Base-by-base conservation (phyloP, 805 yeast species). In the Crinitomyces ghanaensis region DNA sequence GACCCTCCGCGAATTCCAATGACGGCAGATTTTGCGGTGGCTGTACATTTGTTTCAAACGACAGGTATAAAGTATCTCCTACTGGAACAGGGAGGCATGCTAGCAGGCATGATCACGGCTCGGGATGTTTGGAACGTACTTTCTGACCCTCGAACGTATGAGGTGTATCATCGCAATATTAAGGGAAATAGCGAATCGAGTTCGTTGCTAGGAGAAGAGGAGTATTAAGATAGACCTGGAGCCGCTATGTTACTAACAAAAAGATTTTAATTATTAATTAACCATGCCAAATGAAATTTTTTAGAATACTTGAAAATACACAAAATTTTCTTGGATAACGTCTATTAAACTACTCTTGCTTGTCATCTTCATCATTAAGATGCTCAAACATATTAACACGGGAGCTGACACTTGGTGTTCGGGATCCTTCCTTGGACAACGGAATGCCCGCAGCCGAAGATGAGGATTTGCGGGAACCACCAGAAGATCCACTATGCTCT, bases 81-180 rank as follows among this genome's bases (percentile, higher is more conserved):
- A 50, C 38, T 49, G 29, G 41, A 56, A 30, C 19, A 45, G 40
- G 35, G 32, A 32, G 49, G 62, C 30, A 31, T 38, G 17, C 42
- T 63, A 14, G 43, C 44, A 30, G 70, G 71, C 2, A 23, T 62
- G 6, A 36, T 65, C 14, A 57, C 63, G 12, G 48, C 55, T 31
- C 49, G 47, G 16, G 66, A 60, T 34, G 23, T 53, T 4, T 55
- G 56, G 51, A 15, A 28, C 11, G 26, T 40, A 20, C 33, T 43
- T 11, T 15, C 28, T 6, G 11, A 13, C 17, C 15, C 28, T n/a
- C n/a, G n/a, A n/a, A n/a, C n/a, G n/a, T n/a, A n/a, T n/a, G n/a
- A n/a, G n/a, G n/a, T n/a, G n/a, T n/a, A n/a, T n/a, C n/a, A n/a
- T n/a, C n/a, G n/a, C n/a, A n/a, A n/a, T n/a, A n/a, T n/a, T n/a